Conservation (phyloP, 345 rosid species). For the Eucalyptus curtisii region DNA sequence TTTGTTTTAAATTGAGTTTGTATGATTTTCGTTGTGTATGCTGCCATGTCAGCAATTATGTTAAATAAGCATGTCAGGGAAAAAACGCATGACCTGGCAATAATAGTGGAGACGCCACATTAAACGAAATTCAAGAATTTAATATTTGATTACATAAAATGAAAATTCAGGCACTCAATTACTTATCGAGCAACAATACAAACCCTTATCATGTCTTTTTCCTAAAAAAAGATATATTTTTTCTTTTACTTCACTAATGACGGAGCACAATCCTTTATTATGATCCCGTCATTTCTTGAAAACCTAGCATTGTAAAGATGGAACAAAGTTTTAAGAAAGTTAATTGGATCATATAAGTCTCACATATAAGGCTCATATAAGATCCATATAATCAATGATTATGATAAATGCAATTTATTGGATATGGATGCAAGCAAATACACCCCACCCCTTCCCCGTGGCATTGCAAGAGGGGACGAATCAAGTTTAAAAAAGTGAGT, state of each 20-base stretch:
- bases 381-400: fast-evolving
- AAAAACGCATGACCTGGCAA: background rate
- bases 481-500: background rate
- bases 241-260: background rate
- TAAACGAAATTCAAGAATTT: background rate
- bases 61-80: background rate
- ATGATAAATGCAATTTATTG: fast-evolving
- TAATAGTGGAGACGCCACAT: background rate
- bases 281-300: background rate
- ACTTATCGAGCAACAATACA: background rate
- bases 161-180: background rate
- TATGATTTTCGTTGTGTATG: background rate
- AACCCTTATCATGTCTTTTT: background rate
- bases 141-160: too few relatives aligned
- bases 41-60: background rate
- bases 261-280: background rate
- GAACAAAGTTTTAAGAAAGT: background rate
- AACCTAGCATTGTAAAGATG: background rate
- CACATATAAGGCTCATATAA: fast-evolving
- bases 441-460: background rate
- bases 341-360: background rate
- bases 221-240: fast-evolving
- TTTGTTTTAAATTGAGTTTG: background rate
- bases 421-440: background rate
- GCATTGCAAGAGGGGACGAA: background rate